Base-by-base conservation (phyloP, 805 yeast species). In the Kodamaea fukazawae region DNA sequence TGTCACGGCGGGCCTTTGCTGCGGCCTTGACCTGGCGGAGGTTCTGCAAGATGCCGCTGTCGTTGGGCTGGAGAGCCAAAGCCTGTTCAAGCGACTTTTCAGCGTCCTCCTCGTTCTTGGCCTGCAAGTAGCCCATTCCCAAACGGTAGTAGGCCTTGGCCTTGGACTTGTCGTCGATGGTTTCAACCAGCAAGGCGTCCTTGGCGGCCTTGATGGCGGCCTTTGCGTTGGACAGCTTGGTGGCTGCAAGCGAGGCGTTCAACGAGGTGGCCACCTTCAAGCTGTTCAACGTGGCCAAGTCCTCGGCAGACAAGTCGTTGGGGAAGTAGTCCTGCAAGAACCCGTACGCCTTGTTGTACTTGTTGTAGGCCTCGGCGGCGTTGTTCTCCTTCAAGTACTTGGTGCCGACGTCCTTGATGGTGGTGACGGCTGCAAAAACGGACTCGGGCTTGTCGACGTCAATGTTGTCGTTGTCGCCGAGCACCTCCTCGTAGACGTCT, bases 91-190 rank as follows among this genome's bases (percentile, higher is more conserved):
- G 73, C 45, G 82, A 83, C 9, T 59, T 63, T 36, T 83, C 65
- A 0, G 96, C 95, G 42, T 70, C 75, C 22, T 83, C 91, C 39
- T 79, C 82, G 54, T 86, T 81, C 54, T 83, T 83, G 15, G 72
- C 65, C 7, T 75, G 62, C 44, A 78, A 61, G 53, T 79, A 74
- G 1, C 93, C 96, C 55, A 75, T 67, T 27, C 95, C 96, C 60
- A 91, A 81, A 60, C 98, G 81, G 69, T 81, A 90, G 32, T 78
- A 66, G 0, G 96, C 97, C 68, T 90, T 90, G 12, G 95, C 87
- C 58, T 75, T 76, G 15, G 88, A 79, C 46, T 80, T 76, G 29
- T 76, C 83, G 40, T 78, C 86, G 4, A 80, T 65, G 2, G 61
- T 63, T 27, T 77, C 83, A 17, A 73, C 75, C 38, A 76, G 83